Evolutionary conservation across 257 asterid species (phyloP), one percentile per base, ranked within the genome.

Genomic region (Scutellaria baicalensis): DNA sequence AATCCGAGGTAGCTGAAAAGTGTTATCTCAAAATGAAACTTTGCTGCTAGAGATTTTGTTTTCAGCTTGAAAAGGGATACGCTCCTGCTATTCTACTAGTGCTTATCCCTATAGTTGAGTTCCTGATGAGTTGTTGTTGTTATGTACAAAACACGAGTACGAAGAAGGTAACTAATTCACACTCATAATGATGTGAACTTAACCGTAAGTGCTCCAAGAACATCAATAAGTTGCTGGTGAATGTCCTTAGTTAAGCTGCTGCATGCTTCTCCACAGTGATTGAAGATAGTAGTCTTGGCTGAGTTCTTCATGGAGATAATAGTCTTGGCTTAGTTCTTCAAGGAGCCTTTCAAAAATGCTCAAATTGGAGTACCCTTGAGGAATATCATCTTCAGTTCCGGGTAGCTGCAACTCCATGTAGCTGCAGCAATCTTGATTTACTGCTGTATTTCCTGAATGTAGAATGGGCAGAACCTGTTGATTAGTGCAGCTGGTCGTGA

Each of bases 251-350:
- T 62, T 31, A 57, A 14, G 69, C 14, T 64, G 43, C 66, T 64
- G 84, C 75, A 43, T 64, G 8, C 70, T 31, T 66, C 58, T 50
- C 84, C 68, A 72, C 45, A 48, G 55, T 42, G 80, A 36, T 31
- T 63, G 74, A 44, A 68, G 44, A 52, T 58, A 16, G 21, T 40
- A 57, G 55, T 57, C 66, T 43, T 63, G 74, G 60, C 5, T 67
- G 16, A 50, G 60, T 27, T 66, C 23, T 45, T 66, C 68, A 40
- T 59, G 59, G 49, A 56, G 57, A 56, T 60, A 75, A 18, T 51
- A 27, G 21, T 76, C 81, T 72, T 80, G 79, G 69, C 69, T 65
- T 44, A 68, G 68, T 66, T 75, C 71, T 49, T 77, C 73, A 31
- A 74, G 64, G 7, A 62, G 71, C 55, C 48, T 49, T 38, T 79